Evolutionary conservation across 257 asterid species (phyloP).

Genomic region (Ajuga chamaepitys): DNA sequence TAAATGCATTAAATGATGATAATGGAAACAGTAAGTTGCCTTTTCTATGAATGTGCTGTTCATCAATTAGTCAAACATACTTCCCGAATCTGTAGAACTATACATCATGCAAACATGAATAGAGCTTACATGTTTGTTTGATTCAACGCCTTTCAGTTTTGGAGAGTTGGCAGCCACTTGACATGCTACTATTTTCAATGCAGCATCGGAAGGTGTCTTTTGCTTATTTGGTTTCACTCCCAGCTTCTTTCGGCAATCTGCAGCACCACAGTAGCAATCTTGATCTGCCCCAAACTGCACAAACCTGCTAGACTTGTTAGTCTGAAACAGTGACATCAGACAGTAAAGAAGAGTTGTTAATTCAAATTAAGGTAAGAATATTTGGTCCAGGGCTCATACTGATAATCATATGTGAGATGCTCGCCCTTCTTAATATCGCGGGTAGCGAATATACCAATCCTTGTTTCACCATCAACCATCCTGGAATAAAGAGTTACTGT

Average conservation of each 20-base stretch:
- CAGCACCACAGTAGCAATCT: slow-evolving; percentile 93
- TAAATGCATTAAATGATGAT: neutral
- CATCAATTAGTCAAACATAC: neutral
- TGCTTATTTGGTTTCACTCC: slow-evolving; percentile 72
- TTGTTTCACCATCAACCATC: slow-evolving; percentile 90
- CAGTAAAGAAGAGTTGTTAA: neutral
- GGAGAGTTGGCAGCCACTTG: slow-evolving; percentile 58
- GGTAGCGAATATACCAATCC: slow-evolving; percentile 95
- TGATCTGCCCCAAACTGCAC: slow-evolving; percentile 99
- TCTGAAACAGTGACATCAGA: slow-evolving; percentile 16
- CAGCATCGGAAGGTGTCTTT: slow-evolving; percentile 65
- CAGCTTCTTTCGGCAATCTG: slow-evolving; percentile 70
- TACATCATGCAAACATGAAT: neutral
- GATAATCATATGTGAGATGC: slow-evolving; percentile 90
- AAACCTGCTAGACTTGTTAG: slow-evolving; percentile 82
- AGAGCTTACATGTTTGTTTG: slow-evolving; percentile 40
- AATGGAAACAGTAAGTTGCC: neutral
- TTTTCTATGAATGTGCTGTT: neutral
- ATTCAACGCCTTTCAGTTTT: slow-evolving; percentile 34
- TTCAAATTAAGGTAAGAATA: slow-evolving; percentile 3
- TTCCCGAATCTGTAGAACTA: neutral
- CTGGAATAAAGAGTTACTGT: slow-evolving; percentile 32
- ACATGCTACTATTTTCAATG: slow-evolving; percentile 50
- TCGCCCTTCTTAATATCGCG: slow-evolving; percentile 79
- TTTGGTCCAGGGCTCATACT: slow-evolving; percentile 47